These are phyloP conservation scores for Tetrapisispora fleetii DNA, from an alignment of 805 yeast species.

Conservation along the genomic window DNA sequence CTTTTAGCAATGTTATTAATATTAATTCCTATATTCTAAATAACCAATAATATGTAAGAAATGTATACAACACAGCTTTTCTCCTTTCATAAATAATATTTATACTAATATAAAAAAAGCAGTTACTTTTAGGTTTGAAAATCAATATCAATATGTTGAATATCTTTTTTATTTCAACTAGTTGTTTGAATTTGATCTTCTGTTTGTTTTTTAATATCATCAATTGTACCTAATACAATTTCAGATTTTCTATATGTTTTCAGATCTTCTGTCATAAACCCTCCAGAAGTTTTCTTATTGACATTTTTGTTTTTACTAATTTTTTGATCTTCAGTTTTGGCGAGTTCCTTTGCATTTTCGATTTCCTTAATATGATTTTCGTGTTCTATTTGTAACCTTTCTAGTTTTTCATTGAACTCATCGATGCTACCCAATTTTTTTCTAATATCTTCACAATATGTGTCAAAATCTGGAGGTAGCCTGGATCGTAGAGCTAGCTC, in stretches of 20 bases:
- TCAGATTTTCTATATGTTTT: constrained; percentile 50
- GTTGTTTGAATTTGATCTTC: constrained; percentile 13
- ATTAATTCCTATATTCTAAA: no score
- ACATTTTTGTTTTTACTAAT: constrained; percentile 34
- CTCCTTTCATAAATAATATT: no score
- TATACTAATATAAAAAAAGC: no score
- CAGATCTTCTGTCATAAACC: constrained; percentile 34
- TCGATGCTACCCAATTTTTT: constrained; percentile 48
- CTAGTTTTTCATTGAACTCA: constrained; percentile 56
- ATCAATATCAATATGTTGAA: neutral
- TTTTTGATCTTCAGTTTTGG: constrained; percentile 59
- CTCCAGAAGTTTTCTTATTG: constrained; percentile 38
- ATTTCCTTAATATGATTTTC: constrained; percentile 57
- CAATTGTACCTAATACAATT: constrained; percentile 54
- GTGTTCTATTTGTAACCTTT: constrained; percentile 49
- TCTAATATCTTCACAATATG: constrained; percentile 41
- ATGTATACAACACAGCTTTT: no score
- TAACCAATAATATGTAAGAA: no score
- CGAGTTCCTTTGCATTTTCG: constrained; percentile 53
- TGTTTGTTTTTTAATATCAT: constrained; percentile 31
- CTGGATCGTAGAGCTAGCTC: constrained; percentile 70
- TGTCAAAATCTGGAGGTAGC: constrained; percentile 54
- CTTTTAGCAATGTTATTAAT: no score
- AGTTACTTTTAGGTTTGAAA: no score
- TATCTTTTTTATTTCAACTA: neutral